Percentiles rank a stretch among this genome's conserved stretches.
Evolutionary conservation across 169 alveolate genomes (phyloP).

Genomic region (Plasmodium cynomolgi): DNA sequence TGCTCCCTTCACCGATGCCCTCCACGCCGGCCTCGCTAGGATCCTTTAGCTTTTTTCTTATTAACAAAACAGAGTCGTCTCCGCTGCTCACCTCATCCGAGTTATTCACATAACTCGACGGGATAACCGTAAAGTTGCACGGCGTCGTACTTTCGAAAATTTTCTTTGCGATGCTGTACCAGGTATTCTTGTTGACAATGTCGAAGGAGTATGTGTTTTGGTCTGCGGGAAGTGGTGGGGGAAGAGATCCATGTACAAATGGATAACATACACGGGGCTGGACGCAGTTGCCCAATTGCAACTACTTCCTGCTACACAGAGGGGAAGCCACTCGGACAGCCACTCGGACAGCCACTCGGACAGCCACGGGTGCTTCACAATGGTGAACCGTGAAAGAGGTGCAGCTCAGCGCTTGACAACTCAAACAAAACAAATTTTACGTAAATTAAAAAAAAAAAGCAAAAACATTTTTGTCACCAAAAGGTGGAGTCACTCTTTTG

Average conservation of each 20-base stretch:
- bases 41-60: constrained; percentile 33
- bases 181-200: not conserved
- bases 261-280: not conserved
- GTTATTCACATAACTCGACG: constrained; percentile 14
- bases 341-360: not conserved
- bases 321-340: not conserved
- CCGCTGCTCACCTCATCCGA: not conserved
- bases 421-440: not conserved
- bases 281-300: not conserved
- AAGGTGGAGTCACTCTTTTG: not conserved
- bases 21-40: not conserved
- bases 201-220: constrained; percentile 32
- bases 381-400: not conserved
- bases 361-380: not conserved
- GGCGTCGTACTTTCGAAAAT: constrained; percentile 18
- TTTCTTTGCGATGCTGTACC: constrained; percentile 28
- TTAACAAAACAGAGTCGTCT: constrained; percentile 23
- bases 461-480: not conserved
- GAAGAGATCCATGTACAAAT: not conserved
- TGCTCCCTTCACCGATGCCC: not conserved
- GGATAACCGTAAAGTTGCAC: constrained; percentile 32
- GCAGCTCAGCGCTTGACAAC: not conserved
- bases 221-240: not conserved
- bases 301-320: not conserved
- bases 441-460: not conserved